Conservation (phyloP, 2,329 filamentous ascomycete genomes). For the Alternaria panax region DNA sequence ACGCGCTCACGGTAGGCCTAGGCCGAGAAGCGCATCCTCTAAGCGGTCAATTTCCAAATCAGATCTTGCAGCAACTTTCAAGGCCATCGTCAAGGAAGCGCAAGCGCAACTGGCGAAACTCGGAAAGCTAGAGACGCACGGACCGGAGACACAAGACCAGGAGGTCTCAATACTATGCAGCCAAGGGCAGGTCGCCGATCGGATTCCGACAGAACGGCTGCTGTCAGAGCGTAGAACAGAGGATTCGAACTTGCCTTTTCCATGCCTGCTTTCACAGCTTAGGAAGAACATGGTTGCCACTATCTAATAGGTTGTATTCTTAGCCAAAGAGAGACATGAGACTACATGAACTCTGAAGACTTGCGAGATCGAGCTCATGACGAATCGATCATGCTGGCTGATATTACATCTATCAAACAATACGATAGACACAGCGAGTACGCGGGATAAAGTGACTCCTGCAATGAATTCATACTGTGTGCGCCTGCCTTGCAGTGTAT, state of each 20-base stretch:
- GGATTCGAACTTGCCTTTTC: slow-evolving; percentile 20
- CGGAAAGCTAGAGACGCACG: not conserved
- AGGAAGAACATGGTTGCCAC: slow-evolving; percentile 6
- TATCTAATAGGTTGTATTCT: slow-evolving; percentile 6
- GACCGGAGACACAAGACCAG: not conserved
- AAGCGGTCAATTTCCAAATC: not conserved
- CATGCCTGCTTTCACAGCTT: slow-evolving; percentile 6
- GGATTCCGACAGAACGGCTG: not conserved
- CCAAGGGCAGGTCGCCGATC: not conserved
- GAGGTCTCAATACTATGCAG: not conserved
- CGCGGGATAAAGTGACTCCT: no score
- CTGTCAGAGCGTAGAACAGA: not conserved
- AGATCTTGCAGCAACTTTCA: not conserved
- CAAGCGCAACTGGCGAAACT: not conserved
- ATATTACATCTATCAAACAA: no score
- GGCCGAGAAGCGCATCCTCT: not conserved
- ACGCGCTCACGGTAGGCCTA: not conserved
- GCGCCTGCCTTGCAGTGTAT: no score
- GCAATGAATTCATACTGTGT: no score
- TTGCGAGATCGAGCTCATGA: no score
- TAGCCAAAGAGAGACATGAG: no score
- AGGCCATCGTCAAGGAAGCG: not conserved
- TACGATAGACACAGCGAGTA: no score
- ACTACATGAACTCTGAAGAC: no score
- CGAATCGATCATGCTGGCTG: no score